Evolutionary conservation across 2,329 filamentous ascomycete species (phyloP).

Genomic region (Bipolaris sorokiniana): DNA sequence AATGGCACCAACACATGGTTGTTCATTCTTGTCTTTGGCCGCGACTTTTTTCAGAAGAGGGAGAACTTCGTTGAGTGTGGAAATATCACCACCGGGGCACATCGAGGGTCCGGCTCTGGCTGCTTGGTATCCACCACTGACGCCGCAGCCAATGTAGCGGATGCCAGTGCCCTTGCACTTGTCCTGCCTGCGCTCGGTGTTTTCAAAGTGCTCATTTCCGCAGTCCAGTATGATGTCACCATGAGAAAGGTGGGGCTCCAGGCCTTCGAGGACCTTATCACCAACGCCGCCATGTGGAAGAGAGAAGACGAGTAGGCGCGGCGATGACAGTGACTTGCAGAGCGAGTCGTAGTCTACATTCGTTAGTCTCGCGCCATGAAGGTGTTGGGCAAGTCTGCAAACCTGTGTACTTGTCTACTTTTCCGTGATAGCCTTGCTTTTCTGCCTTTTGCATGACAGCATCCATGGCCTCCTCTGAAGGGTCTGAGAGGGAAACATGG

Average conservation of each 20-base stretch:
- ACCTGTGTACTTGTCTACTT: slow-evolving; percentile 49
- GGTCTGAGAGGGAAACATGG: slow-evolving; percentile 62
- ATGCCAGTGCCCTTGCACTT: slow-evolving; percentile 64
- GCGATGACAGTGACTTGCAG: slow-evolving; percentile 56
- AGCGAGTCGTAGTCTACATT: slow-evolving; percentile 57
- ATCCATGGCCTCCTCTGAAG: slow-evolving; percentile 57
- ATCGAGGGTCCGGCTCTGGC: slow-evolving; percentile 71
- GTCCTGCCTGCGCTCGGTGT: slow-evolving; percentile 67
- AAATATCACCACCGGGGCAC: slow-evolving; percentile 67
- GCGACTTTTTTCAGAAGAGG: slow-evolving; percentile 67
- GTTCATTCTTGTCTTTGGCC: slow-evolving; percentile 65
- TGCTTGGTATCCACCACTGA: slow-evolving; percentile 72
- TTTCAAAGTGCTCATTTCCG: slow-evolving; percentile 70
- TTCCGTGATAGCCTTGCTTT: slow-evolving; percentile 49
- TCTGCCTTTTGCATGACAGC: slow-evolving; percentile 51
- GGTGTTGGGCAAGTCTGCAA: neutral
- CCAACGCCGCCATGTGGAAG: slow-evolving; percentile 58
- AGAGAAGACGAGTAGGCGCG: slow-evolving; percentile 61
- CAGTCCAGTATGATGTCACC: slow-evolving; percentile 73
- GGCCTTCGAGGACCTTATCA: slow-evolving; percentile 55
- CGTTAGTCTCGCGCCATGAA: slow-evolving; percentile 16
- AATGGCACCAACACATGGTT: slow-evolving; percentile 65
- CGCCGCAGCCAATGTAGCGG: slow-evolving; percentile 71
- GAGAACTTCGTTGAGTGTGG: slow-evolving; percentile 63
- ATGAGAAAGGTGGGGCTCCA: slow-evolving; percentile 60